Base-by-base conservation (phyloP, 352 stramenopile genomes). In the Phytopythium helicoides region DNA sequence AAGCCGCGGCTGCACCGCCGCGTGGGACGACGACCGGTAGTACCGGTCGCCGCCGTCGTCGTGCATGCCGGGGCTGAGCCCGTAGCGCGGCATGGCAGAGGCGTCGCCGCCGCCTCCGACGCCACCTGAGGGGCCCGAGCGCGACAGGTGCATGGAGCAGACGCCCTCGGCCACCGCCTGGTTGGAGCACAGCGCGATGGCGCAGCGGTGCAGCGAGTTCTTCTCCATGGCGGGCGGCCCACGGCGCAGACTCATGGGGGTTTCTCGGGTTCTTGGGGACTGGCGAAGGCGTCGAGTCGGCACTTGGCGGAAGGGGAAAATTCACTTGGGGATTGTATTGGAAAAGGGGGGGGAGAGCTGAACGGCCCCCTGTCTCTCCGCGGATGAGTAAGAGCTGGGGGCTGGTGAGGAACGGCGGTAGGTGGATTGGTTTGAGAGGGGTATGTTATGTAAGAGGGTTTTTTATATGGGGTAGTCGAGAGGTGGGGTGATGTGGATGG, bases 111-210 rank as follows among this genome's bases (percentile, higher is more conserved):
- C 47, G 42, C 61, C 56, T 12, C 57, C 53, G 39, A 23, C 47
- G 11, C 35, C 28, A 39, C 8, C 28, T 16, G 18, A 6, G 53
- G 49, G 12, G 33, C 52, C 48, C 37, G 52, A 72, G 37, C 76
- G 74, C 12, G 78, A 86, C 46, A 89, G 65, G 48, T 93, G 82
- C 63, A 90, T 81, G 34, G 78, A 70, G 56, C 82, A 93, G 18
- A 93, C 79, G 33, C 80, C 78, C 48, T 91, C 71, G 10, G 82
- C 78, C 34, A 89, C 76, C 15, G 82, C 80, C 15, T 84, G 76
- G 58, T 91, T 83, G 9, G 82, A 84, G 70, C 82, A 93, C 16
- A 93, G 62, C 35, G 74, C 78, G 54, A 93, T 83, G 25, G 74
- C 79, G 60, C 82, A 93, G 26, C 82, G 80, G 53, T 92, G 81